Conservation (phyloP, 208 protist species). For the Crithidia fasciculata region DNA sequence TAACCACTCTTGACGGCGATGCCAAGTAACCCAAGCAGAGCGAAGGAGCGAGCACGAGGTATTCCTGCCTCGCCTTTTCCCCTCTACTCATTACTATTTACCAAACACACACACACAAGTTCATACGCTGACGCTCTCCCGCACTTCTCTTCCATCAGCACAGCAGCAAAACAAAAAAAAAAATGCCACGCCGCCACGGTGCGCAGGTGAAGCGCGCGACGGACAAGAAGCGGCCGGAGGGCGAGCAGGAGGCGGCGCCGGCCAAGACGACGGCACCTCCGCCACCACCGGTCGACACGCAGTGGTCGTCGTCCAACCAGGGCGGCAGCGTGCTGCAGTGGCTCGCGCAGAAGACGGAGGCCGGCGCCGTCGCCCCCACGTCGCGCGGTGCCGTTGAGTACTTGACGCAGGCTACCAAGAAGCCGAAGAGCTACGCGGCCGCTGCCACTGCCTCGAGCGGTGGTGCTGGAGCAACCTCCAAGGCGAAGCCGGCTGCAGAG, state of each 20-base stretch:
- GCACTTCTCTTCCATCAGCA: neutral
- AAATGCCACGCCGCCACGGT: slow-evolving; percentile 25
- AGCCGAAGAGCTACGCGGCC: slow-evolving; percentile 21
- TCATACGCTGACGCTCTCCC: neutral
- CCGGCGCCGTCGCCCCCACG: slow-evolving; percentile 9
- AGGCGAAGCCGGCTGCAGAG: slow-evolving; percentile 12
- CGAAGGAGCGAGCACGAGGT: too few relatives aligned
- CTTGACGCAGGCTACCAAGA: slow-evolving; percentile 51
- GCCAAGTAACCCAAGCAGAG: too few relatives aligned
- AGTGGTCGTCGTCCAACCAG: slow-evolving; percentile 37
- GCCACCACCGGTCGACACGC: slow-evolving; percentile 13
- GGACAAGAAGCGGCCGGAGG: slow-evolving; percentile 21
- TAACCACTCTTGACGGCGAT: too few relatives aligned
- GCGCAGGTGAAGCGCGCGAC: slow-evolving; percentile 32
- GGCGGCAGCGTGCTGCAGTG: slow-evolving; percentile 71
- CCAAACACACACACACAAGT: too few relatives aligned
- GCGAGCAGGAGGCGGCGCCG: slow-evolving; percentile 9
- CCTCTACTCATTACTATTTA: too few relatives aligned
- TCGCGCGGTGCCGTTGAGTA: slow-evolving; percentile 68
- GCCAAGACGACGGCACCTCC: neutral
- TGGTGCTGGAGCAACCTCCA: neutral
- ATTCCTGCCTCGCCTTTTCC: too few relatives aligned
- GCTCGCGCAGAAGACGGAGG: slow-evolving; percentile 60
- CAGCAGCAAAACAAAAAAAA: neutral
- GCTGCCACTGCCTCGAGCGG: neutral